Percentiles rank a stretch among this genome's conserved stretches.
phyloP scores from a whole-genome alignment of 495 filamentous ascomycete genomes.

The Penicillium paxilli region DNA sequence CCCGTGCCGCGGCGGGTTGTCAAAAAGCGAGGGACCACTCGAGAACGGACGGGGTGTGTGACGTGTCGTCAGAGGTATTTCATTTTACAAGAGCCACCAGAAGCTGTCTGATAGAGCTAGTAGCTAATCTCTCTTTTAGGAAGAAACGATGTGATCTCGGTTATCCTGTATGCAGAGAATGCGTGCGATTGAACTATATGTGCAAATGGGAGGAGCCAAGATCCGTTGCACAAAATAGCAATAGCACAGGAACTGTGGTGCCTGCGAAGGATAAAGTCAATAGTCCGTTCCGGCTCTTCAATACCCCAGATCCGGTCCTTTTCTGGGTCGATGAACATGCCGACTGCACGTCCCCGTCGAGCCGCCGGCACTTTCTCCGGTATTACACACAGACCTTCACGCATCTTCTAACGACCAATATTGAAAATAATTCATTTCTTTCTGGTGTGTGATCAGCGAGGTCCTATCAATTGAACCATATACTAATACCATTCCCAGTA shows the following conservation, averaged over 20 bases:
- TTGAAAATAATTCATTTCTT: constrained; percentile 16
- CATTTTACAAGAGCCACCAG: not conserved
- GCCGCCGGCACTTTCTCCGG: constrained; percentile 14
- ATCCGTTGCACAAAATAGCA: not conserved
- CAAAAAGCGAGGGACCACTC: constrained; percentile 13
- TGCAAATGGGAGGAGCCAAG: constrained; percentile 15
- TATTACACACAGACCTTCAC: constrained; percentile 17
- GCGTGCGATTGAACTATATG: constrained; percentile 14
- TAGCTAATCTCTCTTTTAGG: not conserved
- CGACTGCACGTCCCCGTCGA: constrained; percentile 8
- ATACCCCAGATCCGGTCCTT: constrained; percentile 7
- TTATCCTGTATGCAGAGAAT: constrained; percentile 12
- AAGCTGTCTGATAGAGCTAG: not conserved
- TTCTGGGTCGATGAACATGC: constrained; percentile 18
- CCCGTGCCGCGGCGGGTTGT: constrained; percentile 4
- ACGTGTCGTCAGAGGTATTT: constrained; percentile 16
- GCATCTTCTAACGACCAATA: constrained; percentile 11
- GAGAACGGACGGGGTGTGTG: constrained; percentile 14
- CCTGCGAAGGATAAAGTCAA: not conserved
- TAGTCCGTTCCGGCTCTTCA: constrained; percentile 2
- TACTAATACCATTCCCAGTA: not conserved
- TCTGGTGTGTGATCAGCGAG: constrained; percentile 2
- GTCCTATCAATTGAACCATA: not conserved
- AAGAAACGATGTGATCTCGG: constrained; percentile 16
- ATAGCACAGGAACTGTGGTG: not conserved